A percentile compares a stretch with the other conserved stretches of the same genome.
Conservation (phyloP, 176 grass and related monocot species). For the Cenchrus americanus region DNA sequence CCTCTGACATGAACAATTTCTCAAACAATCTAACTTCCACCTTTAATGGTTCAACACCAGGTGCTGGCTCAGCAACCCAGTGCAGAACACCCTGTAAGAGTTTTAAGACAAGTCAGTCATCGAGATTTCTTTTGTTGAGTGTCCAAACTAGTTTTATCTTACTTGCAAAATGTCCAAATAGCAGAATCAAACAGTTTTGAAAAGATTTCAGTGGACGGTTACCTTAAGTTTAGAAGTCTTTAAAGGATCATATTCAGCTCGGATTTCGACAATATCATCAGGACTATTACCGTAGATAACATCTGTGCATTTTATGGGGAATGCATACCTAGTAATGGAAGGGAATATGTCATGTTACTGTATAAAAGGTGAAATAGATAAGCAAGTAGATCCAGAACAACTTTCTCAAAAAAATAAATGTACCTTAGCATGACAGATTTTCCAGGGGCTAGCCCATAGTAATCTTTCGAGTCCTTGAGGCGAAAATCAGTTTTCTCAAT, state of each 20-base stretch:
- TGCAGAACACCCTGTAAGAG: constrained; percentile 87
- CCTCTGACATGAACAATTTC: constrained; percentile 87
- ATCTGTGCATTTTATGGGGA: constrained; percentile 94
- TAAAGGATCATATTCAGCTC: constrained; percentile 86
- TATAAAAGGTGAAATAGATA: background rate
- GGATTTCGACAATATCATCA: constrained; percentile 79
- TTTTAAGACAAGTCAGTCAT: constrained; percentile 30
- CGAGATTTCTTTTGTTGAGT: background rate
- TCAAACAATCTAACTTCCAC: constrained; percentile 92
- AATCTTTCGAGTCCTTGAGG: constrained; percentile 93
- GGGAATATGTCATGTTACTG: background rate
- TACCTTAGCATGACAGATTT: constrained; percentile 92
- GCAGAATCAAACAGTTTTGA: constrained; percentile 6
- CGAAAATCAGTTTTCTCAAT: constrained; percentile 97
- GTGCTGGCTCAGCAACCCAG: constrained; percentile 88
- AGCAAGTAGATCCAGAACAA: constrained; percentile 27
- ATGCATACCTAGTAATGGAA: constrained; percentile 76
- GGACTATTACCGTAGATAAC: constrained; percentile 74
- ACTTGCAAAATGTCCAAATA: background rate
- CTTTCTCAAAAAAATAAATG: constrained; percentile 35
- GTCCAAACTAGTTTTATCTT: constrained; percentile 5
- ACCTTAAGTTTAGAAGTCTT: constrained; percentile 97
- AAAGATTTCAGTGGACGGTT: constrained; percentile 15
- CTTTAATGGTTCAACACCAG: constrained; percentile 83
- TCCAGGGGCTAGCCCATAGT: constrained; percentile 91